phyloP scores from a whole-genome alignment of 2,329 filamentous ascomycete species.

The Oidium heveae region DNA sequence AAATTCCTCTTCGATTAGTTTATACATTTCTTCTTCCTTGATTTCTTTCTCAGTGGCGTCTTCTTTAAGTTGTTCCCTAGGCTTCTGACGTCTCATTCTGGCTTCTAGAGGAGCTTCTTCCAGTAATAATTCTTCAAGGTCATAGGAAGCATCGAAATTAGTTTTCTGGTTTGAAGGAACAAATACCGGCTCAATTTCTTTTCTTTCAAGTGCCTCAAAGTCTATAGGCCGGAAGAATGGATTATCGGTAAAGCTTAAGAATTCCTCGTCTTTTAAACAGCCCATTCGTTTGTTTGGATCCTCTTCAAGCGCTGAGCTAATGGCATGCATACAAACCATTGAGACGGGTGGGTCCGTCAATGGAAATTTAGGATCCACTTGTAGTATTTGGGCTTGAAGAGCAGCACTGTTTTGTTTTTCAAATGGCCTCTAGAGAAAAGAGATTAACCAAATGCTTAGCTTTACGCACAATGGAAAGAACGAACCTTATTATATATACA shows the following conservation, averaged over 20 bases:
- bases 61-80: constrained; percentile 69
- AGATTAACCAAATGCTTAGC: too few species aligned
- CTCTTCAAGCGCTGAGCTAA: constrained; percentile 58
- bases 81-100: constrained; percentile 76
- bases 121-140: constrained; percentile 74
- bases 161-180: constrained; percentile 90
- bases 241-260: constrained; percentile 64
- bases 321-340: constrained; percentile 67
- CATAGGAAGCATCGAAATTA: constrained; percentile 96
- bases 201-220: constrained; percentile 61
- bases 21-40: constrained; percentile 76
- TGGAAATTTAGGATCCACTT: constrained; percentile 66
- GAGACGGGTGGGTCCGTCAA: constrained; percentile 79
- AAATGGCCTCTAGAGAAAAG: constrained; percentile 49
- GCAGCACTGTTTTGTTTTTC: constrained; percentile 68
- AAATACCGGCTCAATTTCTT: constrained; percentile 78
- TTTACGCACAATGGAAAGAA: neutral
- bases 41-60: constrained; percentile 92
- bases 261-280: constrained; percentile 29
- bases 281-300: constrained; percentile 65
- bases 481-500: constrained; percentile 94
- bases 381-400: constrained; percentile 56
- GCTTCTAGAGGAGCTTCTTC: constrained; percentile 92
- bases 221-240: constrained; percentile 75
- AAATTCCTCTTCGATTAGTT: constrained; percentile 84